Evolutionary conservation across 495 filamentous ascomycete species (phyloP).

Genomic region (Mycothermus thermophilus): DNA sequence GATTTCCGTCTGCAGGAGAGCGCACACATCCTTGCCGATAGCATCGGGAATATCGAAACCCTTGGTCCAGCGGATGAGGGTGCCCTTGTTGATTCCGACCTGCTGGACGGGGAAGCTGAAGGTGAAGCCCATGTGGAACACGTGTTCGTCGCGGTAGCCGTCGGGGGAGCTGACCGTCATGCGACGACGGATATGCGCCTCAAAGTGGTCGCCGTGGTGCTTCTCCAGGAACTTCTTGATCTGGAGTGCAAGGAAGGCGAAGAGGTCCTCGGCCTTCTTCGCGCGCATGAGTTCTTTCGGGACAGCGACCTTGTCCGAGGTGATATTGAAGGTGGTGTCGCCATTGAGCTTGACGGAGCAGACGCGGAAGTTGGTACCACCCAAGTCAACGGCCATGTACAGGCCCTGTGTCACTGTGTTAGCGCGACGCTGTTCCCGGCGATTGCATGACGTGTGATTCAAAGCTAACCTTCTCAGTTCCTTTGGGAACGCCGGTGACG

Average conservation of each 20-base stretch:
- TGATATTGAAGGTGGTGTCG: constrained; percentile 81
- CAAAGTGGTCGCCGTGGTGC: constrained; percentile 84
- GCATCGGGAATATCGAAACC: constrained; percentile 92
- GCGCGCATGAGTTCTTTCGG: constrained; percentile 83
- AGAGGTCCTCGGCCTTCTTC: constrained; percentile 73
- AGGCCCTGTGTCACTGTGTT: constrained; percentile 48
- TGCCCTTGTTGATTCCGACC: constrained; percentile 82
- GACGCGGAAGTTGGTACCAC: constrained; percentile 95
- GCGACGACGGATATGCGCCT: constrained; percentile 48
- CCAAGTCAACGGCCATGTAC: constrained; percentile 91
- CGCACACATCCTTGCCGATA: constrained; percentile 87
- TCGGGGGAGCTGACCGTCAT: constrained; percentile 39
- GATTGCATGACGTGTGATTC: too few relatives aligned
- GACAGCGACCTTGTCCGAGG: constrained; percentile 82
- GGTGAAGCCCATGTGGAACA: constrained; percentile 89
- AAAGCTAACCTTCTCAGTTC: constrained; percentile 71
- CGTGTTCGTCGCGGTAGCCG: constrained; percentile 47
- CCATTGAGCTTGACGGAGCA: constrained; percentile 88
- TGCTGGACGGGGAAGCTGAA: constrained; percentile 97
- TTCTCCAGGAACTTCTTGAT: constrained; percentile 73
- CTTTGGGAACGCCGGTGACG: constrained; percentile 90
- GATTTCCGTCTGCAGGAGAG: constrained; percentile 79
- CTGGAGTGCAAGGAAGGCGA: constrained; percentile 84
- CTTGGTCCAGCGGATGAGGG: constrained; percentile 92
- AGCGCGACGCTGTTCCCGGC: too few relatives aligned